A percentile compares a stretch with the other conserved stretches of the same genome.
Conservation (phyloP, 2,329 filamentous ascomycete species). For the Trichoderma arundinaceum region DNA sequence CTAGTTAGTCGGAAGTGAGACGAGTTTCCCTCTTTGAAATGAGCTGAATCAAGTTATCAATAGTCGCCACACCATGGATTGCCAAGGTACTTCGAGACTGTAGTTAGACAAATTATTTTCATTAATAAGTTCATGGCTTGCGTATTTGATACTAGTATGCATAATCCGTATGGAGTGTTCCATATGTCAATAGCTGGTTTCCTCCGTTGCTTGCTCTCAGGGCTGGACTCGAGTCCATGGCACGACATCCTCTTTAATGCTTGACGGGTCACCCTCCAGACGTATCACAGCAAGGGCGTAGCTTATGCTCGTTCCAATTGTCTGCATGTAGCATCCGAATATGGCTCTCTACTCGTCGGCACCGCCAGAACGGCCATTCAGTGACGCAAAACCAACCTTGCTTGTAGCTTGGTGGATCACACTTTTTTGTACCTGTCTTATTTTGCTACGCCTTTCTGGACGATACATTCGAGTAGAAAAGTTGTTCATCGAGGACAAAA, state of each 20-base stretch:
- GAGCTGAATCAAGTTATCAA: neutral
- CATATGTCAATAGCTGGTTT: neutral
- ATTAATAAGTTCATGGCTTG: constrained; percentile 8
- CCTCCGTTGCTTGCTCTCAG: neutral
- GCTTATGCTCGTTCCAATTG: neutral
- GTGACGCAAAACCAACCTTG: constrained; percentile 19
- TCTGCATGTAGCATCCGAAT: neutral
- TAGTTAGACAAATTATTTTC: neutral
- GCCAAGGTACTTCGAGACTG: neutral
- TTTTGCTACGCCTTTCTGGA: constrained; percentile 14
- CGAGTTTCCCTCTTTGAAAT: neutral
- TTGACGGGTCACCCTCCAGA: neutral
- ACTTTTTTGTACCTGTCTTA: constrained; percentile 17
- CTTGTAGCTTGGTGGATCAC: constrained; percentile 25
- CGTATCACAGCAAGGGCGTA: neutral
- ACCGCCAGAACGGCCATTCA: constrained; percentile 22
- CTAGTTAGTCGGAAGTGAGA: neutral
- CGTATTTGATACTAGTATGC: neutral
- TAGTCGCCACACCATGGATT: constrained; percentile 10
- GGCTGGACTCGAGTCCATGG: neutral
- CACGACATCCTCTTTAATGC: neutral
- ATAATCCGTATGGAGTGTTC: too few relatives aligned
- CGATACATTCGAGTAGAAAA: constrained; percentile 23
- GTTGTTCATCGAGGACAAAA: constrained; percentile 19
- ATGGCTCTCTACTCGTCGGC: constrained; percentile 19